Evolutionary conservation across 805 yeast species (phyloP).

Genomic region (Diddensiella caesifluorescens): DNA sequence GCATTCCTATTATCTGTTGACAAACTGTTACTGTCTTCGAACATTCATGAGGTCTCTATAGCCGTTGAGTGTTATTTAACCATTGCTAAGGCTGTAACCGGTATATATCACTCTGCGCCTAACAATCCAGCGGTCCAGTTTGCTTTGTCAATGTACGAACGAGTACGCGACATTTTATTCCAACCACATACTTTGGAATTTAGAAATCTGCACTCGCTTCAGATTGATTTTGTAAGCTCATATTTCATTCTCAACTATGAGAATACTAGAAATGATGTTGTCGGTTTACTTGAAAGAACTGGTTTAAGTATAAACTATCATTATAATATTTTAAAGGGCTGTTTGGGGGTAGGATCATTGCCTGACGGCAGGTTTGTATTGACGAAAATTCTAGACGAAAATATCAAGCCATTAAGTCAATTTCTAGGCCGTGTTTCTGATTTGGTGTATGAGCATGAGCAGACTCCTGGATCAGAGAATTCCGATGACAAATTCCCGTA

Average conservation of each 20-base stretch:
- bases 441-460: slow-evolving; percentile 10
- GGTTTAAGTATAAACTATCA: slow-evolving; percentile 10
- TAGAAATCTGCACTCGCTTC: slow-evolving; percentile 13
- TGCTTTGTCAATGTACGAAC: slow-evolving; percentile 10
- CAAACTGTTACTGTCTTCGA: neutral
- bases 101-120: slow-evolving; percentile 10
- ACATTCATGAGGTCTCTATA: slow-evolving; percentile 4
- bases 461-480: neutral
- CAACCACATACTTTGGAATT: slow-evolving; percentile 6
- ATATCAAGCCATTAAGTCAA: slow-evolving; percentile 7
- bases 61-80: slow-evolving; percentile 12
- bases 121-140: slow-evolving; percentile 8
- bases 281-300: slow-evolving; percentile 9
- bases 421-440: slow-evolving; percentile 8
- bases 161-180: slow-evolving; percentile 13
- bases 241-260: slow-evolving; percentile 12
- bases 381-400: slow-evolving; percentile 3
- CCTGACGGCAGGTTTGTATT: slow-evolving; percentile 13
- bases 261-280: slow-evolving; percentile 11
- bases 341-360: slow-evolving; percentile 11
- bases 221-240: slow-evolving; percentile 14
- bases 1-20: neutral
- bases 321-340: slow-evolving; percentile 15
- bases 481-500: slow-evolving; percentile 6
- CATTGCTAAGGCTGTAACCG: slow-evolving; percentile 19